Evolutionary conservation across 1,284 basidiomycete genomes (phyloP), one percentile per base, ranked within the genome.

Genomic region (Cystobasidiaceae sp.): DNA sequence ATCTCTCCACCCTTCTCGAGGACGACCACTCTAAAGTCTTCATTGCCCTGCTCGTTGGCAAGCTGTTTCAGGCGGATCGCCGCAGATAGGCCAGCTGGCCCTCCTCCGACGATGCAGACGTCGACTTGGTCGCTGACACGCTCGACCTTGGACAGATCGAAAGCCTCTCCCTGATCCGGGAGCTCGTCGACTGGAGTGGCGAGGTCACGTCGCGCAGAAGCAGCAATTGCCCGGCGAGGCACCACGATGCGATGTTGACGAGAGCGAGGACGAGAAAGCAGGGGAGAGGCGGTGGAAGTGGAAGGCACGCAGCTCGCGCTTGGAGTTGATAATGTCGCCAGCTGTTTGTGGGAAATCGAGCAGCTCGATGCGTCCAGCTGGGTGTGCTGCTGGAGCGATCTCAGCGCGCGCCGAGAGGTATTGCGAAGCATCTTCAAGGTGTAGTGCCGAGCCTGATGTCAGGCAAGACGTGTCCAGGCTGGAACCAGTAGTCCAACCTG

Each of bases 1-100:
- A 93, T 84, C 83, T 97, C 94, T 17, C 83, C 81, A 13, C 92
- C 93, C 79, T 98, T 98, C 80, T 98, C 96, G 11, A 98, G 82
- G 0, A 98, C 87, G 43, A 98, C 89, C 13, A 98, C 93, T 28
- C 94, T 83, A 32, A 97, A 82, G 68, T 93, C 88, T 68, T 85
- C 84, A 28, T 69, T 68, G 32, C 81, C 81, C 52, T 82, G 84
- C 75, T 92, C 86, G 70, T 84, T 80, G 73, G 93, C 91, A 45
- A 97, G 84, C 79, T 98, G 93, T 80, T 96, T 97, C 65, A 98
- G 81, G 33, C 90, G 83, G 73, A 98, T 98, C 3, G 94, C 96
- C n/a, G 94, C 93, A 72, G 87, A 88, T 66, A 98, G 83, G 33
- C 96, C 94, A 0, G 94, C 93, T 2, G 94, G 94, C 0, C 94